Evolutionary conservation across 306 rosid genomes (phyloP).

Genomic region (Citrullus amarus): DNA sequence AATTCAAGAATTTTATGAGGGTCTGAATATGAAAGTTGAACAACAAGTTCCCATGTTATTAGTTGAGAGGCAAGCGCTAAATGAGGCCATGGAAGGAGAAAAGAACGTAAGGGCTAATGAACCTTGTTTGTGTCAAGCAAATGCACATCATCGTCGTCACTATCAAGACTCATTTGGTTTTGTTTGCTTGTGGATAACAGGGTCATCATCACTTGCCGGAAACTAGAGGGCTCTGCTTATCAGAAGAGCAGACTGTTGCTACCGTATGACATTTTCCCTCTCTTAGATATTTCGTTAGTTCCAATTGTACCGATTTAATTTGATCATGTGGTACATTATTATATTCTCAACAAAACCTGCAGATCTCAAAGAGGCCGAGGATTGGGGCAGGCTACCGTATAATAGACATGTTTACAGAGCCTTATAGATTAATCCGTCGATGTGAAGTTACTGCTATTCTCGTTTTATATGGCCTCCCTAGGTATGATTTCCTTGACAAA

Average conservation of each 20-base stretch:
- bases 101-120: slow-evolving; percentile 41
- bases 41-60: slow-evolving; percentile 98
- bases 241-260: slow-evolving; percentile 89
- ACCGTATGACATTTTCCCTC: slow-evolving; percentile 35
- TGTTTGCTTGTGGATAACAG: slow-evolving; percentile 24
- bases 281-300: not conserved
- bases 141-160: not conserved
- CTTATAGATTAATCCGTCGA: slow-evolving; percentile 57
- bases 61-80: slow-evolving; percentile 98
- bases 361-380: slow-evolving; percentile 76
- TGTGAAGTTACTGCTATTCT: slow-evolving; percentile 98
- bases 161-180: slow-evolving; percentile 3
- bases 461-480: slow-evolving; percentile 88
- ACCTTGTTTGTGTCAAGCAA: not conserved
- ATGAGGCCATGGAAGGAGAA: slow-evolving; percentile 98
- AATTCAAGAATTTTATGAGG: slow-evolving; percentile 93
- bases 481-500: slow-evolving; percentile 31
- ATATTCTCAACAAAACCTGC: slow-evolving; percentile 7
- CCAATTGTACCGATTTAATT: not conserved
- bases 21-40: slow-evolving; percentile 86
- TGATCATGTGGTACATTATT: not conserved
- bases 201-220: slow-evolving; percentile 97
- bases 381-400: slow-evolving; percentile 67
- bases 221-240: slow-evolving; percentile 97
- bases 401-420: slow-evolving; percentile 86